Base-by-base conservation (phyloP, 495 filamentous ascomycete species). In the Penicillium silybi region DNA sequence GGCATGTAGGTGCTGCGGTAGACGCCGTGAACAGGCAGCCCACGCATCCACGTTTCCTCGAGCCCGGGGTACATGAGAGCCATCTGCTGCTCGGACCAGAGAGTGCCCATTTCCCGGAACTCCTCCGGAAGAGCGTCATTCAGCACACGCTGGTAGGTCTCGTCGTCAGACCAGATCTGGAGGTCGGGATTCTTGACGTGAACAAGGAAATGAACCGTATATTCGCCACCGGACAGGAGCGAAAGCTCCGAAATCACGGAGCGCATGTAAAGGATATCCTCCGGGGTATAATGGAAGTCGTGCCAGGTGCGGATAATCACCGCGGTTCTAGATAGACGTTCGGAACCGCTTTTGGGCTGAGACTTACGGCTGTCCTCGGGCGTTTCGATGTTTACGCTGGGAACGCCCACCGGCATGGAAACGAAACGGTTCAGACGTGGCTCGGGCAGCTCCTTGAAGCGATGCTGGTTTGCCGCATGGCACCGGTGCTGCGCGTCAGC, bases 11-110 rank as follows among this genome's bases (percentile, higher is more conserved):
- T 83, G 51, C 86, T 88, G 37, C 93, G 87, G 70, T 97, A 97
- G 0, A 89, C 89, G 4, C 92, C 93, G 66, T 96, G 87, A 0
- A 96, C 83, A 1, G 88, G 89, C 2, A 96, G 74, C 6, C 83
- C 85, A 10, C 85, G 82, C 44, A 80, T 80, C 64, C 77, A 85
- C 19, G 81, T 85, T 55, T 96, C 90, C 47, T 82, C 77, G 29
- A 98, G 72, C 19, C 84, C 90, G 44, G 89, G 82, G 64, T 98
- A 98, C 48, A 95, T 75, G 23, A 91, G 80, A 25, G 81, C 70
- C 92, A 97, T 97, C 70, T 97, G 91, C 7, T 83, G 80, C 66
- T 95, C 89, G 10, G 89, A 88, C 93, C 93, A 98, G 3, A 98
- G 80, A 0, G 87, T 90, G 16, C 85, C 86, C 68, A 98, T 86